A percentile compares a stretch with the other conserved stretches of the same genome.
Evolutionary conservation across 345 rosid species (phyloP).

Genomic region (Citrus trifoliata): DNA sequence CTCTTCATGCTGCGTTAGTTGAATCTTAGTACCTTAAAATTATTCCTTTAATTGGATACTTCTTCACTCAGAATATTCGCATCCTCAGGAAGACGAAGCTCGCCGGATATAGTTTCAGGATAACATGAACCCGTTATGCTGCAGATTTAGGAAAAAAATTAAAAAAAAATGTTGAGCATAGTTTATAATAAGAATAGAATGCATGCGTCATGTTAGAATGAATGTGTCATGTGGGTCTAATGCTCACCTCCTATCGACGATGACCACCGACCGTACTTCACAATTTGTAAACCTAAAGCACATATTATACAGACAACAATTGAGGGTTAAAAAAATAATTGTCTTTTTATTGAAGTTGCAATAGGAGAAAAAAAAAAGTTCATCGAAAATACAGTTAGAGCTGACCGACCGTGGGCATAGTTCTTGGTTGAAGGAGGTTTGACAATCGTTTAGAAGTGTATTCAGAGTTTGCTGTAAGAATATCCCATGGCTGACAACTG

Average conservation of each 20-base stretch:
- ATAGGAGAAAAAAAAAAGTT: too few species aligned
- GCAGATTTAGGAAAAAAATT: neutral
- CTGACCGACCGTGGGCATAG: slow-evolving; percentile 33
- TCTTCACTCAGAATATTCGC: slow-evolving; percentile 1
- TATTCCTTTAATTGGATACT: slow-evolving; percentile 3
- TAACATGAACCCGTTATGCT: slow-evolving; percentile 22
- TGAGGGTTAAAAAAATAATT: neutral
- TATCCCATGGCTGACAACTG: slow-evolving; percentile 68
- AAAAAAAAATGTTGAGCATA: neutral
- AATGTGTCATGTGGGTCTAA: neutral
- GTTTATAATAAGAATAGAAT: neutral
- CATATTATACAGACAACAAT: neutral
- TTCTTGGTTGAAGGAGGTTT: slow-evolving; percentile 15
- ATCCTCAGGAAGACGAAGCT: slow-evolving; percentile 20
- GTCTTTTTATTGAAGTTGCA: neutral
- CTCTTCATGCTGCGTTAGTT: too few species aligned
- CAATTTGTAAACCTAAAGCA: slow-evolving; percentile 51
- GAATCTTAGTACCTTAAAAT: too few species aligned
- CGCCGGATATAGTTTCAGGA: slow-evolving; percentile 18
- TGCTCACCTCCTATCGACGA: slow-evolving; percentile 40
- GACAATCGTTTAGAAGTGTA: slow-evolving; percentile 40
- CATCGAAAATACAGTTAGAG: too few species aligned
- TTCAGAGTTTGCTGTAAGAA: slow-evolving; percentile 52
- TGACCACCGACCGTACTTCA: slow-evolving; percentile 49
- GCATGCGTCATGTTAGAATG: too few species aligned